A percentile compares a stretch with the other conserved stretches of the same genome.
Conservation (phyloP, 192 early-diverging fungal genomes). For the Rhizoclosmatium globosum region DNA sequence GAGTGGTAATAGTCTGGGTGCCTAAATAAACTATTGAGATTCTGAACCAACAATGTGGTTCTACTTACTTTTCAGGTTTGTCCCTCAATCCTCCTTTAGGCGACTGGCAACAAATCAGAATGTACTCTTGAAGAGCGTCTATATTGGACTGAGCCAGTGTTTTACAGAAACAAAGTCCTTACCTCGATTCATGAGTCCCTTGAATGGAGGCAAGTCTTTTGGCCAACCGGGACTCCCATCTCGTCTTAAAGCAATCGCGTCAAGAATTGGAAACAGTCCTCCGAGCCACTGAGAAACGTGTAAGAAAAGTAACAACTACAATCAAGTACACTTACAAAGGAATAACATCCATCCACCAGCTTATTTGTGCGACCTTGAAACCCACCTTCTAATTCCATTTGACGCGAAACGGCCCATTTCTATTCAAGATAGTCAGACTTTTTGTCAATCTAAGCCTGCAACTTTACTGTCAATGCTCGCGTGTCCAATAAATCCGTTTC, state of each 20-base stretch:
- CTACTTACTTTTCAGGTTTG: constrained; percentile 84
- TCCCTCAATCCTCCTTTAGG: constrained; percentile 83
- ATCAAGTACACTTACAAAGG: constrained; percentile 58
- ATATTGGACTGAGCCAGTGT: not conserved
- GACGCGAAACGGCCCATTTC: constrained; percentile 79
- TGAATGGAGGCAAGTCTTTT: constrained; percentile 9
- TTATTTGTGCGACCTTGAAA: constrained; percentile 97
- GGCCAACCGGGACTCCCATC: constrained; percentile 23
- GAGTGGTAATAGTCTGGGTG: constrained; percentile 92
- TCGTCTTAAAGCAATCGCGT: constrained; percentile 32
- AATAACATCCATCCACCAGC: constrained; percentile 98
- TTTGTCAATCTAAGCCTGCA: not conserved
- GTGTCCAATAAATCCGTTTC: constrained; percentile 71
- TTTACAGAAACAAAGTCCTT: not conserved
- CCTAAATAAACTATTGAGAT: constrained; percentile 37
- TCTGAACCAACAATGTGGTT: not conserved
- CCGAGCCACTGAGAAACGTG: constrained; percentile 74
- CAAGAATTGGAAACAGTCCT: constrained; percentile 77
- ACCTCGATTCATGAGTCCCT: constrained; percentile 42
- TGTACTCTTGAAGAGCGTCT: constrained; percentile 88
- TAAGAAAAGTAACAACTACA: not conserved
- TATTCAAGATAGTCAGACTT: constrained; percentile 20
- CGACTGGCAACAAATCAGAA: constrained; percentile 85
- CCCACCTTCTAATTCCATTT: constrained; percentile 93
- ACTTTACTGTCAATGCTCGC: constrained; percentile 61